Conservation (phyloP, 2,329 filamentous ascomycete species). For the Chrysoporthe deuterocubensis region DNA sequence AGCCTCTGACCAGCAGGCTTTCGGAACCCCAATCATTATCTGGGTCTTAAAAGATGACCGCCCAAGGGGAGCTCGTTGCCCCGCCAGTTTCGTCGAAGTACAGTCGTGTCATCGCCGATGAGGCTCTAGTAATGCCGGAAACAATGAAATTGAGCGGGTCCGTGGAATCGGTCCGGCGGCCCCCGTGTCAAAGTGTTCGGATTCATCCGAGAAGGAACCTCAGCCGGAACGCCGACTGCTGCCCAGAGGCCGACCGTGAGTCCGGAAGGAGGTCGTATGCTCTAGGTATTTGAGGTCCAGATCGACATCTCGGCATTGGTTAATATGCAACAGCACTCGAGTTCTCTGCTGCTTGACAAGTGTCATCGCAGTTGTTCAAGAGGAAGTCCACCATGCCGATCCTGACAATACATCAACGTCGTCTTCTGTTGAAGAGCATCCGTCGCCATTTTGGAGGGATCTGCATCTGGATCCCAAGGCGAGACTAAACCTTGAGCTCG, state of each 20-base stretch:
- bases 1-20: not conserved
- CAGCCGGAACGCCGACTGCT: not conserved
- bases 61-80: not conserved
- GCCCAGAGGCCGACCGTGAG: not conserved
- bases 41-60: not conserved
- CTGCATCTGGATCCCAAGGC: not conserved
- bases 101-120: not conserved
- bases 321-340: not conserved
- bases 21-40: not conserved
- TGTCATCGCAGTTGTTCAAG: not conserved
- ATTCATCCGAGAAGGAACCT: conserved; percentile 6
- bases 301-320: not conserved
- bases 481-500: not conserved
- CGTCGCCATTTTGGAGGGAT: not conserved
- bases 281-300: not conserved
- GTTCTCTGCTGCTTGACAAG: not conserved
- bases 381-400: not conserved
- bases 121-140: not conserved
- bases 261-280: not conserved
- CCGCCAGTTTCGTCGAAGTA: not conserved
- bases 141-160: conserved; percentile 4
- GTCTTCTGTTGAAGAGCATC: not conserved
- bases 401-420: not conserved
- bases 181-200: conserved; percentile 1
- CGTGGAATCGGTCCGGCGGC: not conserved